phyloP scores from a whole-genome alignment of 345 rosid genomes.

The Xanthoceras sorbifolium region DNA sequence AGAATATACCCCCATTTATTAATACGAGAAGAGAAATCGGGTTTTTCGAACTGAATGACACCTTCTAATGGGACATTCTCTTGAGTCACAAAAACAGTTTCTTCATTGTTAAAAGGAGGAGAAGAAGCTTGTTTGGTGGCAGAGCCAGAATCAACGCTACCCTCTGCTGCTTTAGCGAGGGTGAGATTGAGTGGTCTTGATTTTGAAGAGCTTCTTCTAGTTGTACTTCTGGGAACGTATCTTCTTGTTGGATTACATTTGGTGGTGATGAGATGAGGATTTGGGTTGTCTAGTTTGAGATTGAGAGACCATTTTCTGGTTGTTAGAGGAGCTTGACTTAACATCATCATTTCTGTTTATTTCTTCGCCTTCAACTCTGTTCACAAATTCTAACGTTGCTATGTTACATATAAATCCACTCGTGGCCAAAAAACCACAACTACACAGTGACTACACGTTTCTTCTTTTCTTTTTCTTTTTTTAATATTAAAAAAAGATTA shows the following conservation, averaged over 20 bases:
- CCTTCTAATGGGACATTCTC: conserved; percentile 83
- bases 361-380: background rate
- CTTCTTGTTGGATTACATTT: conserved; percentile 29
- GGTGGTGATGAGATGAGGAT: conserved; percentile 34
- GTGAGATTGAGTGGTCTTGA: conserved; percentile 34
- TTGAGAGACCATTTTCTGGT: conserved; percentile 30
- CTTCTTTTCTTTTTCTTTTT: too few species aligned
- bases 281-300: conserved; percentile 37
- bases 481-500: too few species aligned
- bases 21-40: conserved; percentile 46
- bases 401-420: background rate
- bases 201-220: conserved; percentile 10
- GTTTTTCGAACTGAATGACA: conserved; percentile 88
- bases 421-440: too few species aligned
- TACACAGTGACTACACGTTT: too few species aligned
- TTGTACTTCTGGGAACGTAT: conserved; percentile 18
- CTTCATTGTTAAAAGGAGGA: conserved; percentile 31
- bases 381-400: background rate
- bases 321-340: conserved; percentile 56
- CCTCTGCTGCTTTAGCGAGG: conserved; percentile 66
- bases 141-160: conserved; percentile 47
- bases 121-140: conserved; percentile 39
- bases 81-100: conserved; percentile 59
- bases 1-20: conserved; percentile 71
- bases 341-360: conserved; percentile 42